phyloP scores from a whole-genome alignment of 805 yeast genomes.

The Saccharomycopsis fermentans region DNA sequence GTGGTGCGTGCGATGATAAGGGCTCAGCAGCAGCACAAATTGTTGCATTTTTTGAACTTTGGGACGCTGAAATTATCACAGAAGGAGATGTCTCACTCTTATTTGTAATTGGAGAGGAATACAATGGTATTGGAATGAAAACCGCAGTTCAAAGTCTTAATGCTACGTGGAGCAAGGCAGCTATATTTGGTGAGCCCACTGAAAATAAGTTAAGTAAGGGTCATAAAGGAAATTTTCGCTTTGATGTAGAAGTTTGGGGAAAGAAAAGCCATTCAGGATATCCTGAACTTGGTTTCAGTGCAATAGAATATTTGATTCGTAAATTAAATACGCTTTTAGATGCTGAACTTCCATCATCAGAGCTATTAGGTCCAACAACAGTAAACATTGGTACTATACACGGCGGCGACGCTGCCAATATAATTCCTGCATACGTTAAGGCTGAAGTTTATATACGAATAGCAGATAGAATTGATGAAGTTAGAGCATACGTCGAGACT shows the following conservation, averaged over 20 bases:
- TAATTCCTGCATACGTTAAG: conserved; percentile 47
- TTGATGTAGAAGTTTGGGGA: conserved; percentile 37
- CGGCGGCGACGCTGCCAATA: conserved; percentile 61
- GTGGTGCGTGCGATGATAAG: conserved; percentile 63
- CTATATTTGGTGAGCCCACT: conserved; percentile 70
- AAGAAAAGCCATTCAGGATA: conserved; percentile 57
- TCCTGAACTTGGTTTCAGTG: conserved; percentile 57
- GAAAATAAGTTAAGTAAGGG: conserved; percentile 61
- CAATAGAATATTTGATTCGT: conserved; percentile 45
- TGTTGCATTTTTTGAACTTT: conserved; percentile 40
- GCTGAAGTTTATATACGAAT: conserved; percentile 45
- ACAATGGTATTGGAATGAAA: conserved; percentile 54
- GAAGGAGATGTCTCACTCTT: conserved; percentile 51
- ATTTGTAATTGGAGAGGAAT: conserved; percentile 61
- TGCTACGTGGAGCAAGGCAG: conserved; percentile 42
- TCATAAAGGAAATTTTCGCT: conserved; percentile 50
- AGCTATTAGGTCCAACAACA: conserved; percentile 51
- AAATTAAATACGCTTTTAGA: conserved; percentile 36
- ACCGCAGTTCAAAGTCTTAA: conserved; percentile 32
- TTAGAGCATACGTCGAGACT: background rate
- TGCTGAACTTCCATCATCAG: conserved; percentile 38
- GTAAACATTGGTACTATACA: conserved; percentile 46
- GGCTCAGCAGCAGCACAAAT: conserved; percentile 58
- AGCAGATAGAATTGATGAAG: conserved; percentile 30
- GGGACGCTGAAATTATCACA: conserved; percentile 27